Evolutionary conservation across 2,329 filamentous ascomycete species (phyloP).

Genomic region (Pseudogymnoascus pannorum): DNA sequence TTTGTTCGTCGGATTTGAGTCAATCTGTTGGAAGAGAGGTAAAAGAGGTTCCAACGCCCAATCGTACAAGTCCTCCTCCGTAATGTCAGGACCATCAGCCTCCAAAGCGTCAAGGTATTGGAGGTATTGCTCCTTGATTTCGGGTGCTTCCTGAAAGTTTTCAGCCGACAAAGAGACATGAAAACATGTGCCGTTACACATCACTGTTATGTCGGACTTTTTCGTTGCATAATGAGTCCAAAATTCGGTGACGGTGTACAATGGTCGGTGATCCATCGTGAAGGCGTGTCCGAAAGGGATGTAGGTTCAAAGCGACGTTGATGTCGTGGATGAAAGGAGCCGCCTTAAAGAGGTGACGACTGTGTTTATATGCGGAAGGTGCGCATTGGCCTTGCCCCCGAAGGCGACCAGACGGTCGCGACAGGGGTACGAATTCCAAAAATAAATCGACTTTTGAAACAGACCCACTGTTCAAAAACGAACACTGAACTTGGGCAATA

Average conservation of each 20-base stretch:
- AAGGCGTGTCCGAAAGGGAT: too few species aligned
- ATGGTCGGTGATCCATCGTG: background rate
- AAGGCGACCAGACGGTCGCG: background rate
- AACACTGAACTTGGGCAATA: too few species aligned
- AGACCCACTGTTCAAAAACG: too few species aligned
- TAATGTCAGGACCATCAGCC: conserved; percentile 12
- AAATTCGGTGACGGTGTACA: background rate
- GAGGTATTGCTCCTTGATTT: conserved; percentile 17
- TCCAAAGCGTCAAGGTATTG: conserved; percentile 13
- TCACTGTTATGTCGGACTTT: background rate
- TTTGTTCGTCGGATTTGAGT: conserved; percentile 15
- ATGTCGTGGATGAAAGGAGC: background rate
- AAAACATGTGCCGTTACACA: conserved; percentile 15
- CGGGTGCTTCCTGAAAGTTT: conserved; percentile 14
- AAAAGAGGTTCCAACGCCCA: conserved; percentile 16
- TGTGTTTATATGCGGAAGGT: background rate
- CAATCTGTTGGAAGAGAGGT: conserved; percentile 14
- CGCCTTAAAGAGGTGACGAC: background rate
- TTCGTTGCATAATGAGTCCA: background rate
- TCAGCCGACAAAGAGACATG: conserved; percentile 14
- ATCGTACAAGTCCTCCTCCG: conserved; percentile 17
- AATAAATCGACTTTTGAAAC: too few species aligned
- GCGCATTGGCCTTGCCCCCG: background rate
- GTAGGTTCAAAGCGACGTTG: background rate
- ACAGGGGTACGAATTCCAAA: background rate